Percentiles rank a stretch among this genome's conserved stretches.
Evolutionary conservation across 768 basidiomycete genomes (phyloP).

Genomic region (Cubamyces lactineus): DNA sequence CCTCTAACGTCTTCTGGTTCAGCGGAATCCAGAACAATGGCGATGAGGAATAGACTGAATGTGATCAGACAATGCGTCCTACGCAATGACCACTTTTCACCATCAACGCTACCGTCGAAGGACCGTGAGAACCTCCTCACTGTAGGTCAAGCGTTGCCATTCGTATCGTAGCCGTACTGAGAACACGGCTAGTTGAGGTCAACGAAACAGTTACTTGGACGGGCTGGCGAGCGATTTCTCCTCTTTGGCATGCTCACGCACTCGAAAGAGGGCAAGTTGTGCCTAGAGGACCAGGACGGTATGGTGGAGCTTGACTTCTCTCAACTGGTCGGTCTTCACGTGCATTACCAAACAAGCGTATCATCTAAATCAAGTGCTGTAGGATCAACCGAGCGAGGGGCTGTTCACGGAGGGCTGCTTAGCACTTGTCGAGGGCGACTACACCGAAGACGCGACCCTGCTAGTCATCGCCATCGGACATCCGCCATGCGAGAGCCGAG

Average conservation of each 20-base stretch:
- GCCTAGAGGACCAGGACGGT: constrained; percentile 93
- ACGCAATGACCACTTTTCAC: constrained; percentile 96
- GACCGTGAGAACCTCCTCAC: constrained; percentile 90
- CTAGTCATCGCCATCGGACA: constrained; percentile 95
- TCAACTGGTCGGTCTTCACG: constrained; percentile 62
- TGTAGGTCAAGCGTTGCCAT: constrained; percentile 43
- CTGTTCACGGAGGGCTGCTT: constrained; percentile 96
- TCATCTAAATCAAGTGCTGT: neutral
- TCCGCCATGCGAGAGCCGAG: constrained; percentile 92
- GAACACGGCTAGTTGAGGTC: constrained; percentile 71
- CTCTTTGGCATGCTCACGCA: constrained; percentile 92
- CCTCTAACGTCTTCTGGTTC: constrained; percentile 78
- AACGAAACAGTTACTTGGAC: constrained; percentile 92
- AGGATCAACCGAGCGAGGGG: constrained; percentile 93
- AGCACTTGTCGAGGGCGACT: constrained; percentile 94
- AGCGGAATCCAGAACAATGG: constrained; percentile 77
- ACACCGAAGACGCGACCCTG: constrained; percentile 88
- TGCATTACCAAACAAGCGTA: too few species aligned
- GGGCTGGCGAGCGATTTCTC: constrained; percentile 87
- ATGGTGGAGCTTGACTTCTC: constrained; percentile 87
- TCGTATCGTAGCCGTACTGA: constrained; percentile 3
- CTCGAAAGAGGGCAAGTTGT: constrained; percentile 88
- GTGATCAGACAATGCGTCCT: constrained; percentile 93
- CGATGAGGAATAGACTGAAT: constrained; percentile 83
- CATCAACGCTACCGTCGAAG: constrained; percentile 88